Evolutionary conservation across 768 basidiomycete genomes (phyloP).

Genomic region (Tricholomella constricta): DNA sequence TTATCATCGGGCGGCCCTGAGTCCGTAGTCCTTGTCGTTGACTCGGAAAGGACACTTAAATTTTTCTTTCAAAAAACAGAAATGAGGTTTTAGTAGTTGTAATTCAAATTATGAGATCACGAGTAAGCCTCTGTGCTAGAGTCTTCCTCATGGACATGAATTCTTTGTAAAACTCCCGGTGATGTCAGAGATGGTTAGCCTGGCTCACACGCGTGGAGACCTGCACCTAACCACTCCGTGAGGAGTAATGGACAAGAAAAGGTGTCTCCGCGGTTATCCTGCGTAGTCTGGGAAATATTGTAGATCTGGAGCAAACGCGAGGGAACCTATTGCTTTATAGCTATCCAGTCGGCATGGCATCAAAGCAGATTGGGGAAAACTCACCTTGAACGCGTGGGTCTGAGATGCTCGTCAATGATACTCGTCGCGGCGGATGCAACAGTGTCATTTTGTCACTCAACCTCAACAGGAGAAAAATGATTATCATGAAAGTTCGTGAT

Average conservation of each 20-base stretch:
- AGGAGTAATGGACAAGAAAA: background rate
- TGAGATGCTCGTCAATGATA: background rate
- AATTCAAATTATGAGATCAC: background rate
- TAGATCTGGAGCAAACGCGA: background rate
- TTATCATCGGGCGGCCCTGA: too few relatives aligned
- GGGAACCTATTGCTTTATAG: conserved; percentile 1
- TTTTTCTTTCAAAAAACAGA: background rate
- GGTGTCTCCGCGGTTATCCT: background rate
- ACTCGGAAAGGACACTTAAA: background rate
- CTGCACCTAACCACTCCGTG: background rate
- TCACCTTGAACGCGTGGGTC: background rate
- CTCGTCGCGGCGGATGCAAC: too few relatives aligned
- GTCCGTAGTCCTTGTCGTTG: too few relatives aligned
- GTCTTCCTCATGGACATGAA: background rate
- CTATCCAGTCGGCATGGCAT: background rate
- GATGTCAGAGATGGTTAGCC: background rate
- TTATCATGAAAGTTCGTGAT: background rate
- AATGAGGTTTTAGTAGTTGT: background rate
- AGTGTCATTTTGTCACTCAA: too few relatives aligned
- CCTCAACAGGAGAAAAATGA: background rate
- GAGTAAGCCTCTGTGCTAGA: background rate
- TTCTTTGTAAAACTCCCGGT: background rate
- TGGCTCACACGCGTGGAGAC: background rate
- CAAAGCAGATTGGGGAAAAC: background rate
- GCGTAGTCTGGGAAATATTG: background rate